Evolutionary conservation across 257 asterid genomes (phyloP).

Genomic region (Petunia secreta): DNA sequence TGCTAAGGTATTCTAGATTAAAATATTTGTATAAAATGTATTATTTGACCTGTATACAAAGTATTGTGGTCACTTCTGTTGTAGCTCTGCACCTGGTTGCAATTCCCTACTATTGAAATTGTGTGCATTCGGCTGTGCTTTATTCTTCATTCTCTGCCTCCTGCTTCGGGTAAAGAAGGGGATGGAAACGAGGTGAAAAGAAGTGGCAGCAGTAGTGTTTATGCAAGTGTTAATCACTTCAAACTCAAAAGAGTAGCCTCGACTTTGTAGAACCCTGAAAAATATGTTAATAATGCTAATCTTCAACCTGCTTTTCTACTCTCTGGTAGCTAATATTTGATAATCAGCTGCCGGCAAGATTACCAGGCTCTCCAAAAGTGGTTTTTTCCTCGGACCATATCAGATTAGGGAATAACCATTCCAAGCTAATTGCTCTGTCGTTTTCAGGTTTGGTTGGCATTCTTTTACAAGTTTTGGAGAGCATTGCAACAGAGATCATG

Average conservation of each 20-base stretch:
- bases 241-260: not conserved
- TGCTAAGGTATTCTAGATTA: too few species aligned
- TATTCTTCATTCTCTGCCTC: not conserved
- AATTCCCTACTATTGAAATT: not conserved
- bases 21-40: too few species aligned
- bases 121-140: not conserved
- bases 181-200: not conserved
- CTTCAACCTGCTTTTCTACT: not conserved
- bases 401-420: not conserved
- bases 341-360: not conserved
- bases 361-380: not conserved
- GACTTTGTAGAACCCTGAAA: not conserved
- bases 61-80: too few species aligned
- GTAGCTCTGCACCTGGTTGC: not conserved
- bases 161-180: too few species aligned
- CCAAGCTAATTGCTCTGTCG: slow-evolving; percentile 3
- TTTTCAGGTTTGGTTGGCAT: slow-evolving; percentile 1
- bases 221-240: not conserved
- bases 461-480: not conserved
- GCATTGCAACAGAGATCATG: slow-evolving; percentile 23
- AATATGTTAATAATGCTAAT: not conserved
- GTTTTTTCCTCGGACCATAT: not conserved
- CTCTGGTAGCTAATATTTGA: not conserved
- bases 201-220: not conserved
- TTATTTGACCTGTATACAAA: too few species aligned